These are phyloP conservation scores for Orobanche coerulescens DNA, from an alignment of 257 asterid species.

Conservation along the genomic window DNA sequence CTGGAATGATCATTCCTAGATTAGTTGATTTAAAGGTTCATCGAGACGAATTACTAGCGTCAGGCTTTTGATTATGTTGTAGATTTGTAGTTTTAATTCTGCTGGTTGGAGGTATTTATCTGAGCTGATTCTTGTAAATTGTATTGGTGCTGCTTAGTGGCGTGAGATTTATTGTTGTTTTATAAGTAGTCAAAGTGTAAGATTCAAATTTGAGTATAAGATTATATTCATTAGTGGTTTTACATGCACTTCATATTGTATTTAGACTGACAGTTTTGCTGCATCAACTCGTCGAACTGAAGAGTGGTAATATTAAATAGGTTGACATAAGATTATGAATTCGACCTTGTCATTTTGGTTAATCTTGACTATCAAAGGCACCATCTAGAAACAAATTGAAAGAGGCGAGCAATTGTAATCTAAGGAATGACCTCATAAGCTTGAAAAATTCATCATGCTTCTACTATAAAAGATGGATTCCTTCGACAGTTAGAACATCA, in stretches of 20 bases:
- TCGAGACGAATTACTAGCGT: not conserved
- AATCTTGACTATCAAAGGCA: no score
- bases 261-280: not conserved
- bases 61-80: not conserved
- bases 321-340: no score
- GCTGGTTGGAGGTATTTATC: not conserved
- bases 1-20: not conserved
- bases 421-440: no score
- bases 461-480: no score
- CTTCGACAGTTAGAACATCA: no score
- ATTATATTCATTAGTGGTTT: not conserved
- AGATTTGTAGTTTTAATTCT: not conserved
- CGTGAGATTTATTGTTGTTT: not conserved
- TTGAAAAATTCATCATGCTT: no score
- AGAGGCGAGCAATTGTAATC: no score
- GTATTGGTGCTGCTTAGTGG: not conserved
- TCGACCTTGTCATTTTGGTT: not conserved
- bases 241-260: not conserved
- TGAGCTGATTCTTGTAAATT: conserved; percentile 1
- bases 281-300: not conserved
- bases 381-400: no score
- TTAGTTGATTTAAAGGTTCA: not conserved
- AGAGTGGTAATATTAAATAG: not conserved
- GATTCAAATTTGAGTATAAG: not conserved
- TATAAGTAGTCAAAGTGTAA: not conserved